Base-by-base conservation (phyloP, 345 rosid species). In the Brassica nigra region DNA sequence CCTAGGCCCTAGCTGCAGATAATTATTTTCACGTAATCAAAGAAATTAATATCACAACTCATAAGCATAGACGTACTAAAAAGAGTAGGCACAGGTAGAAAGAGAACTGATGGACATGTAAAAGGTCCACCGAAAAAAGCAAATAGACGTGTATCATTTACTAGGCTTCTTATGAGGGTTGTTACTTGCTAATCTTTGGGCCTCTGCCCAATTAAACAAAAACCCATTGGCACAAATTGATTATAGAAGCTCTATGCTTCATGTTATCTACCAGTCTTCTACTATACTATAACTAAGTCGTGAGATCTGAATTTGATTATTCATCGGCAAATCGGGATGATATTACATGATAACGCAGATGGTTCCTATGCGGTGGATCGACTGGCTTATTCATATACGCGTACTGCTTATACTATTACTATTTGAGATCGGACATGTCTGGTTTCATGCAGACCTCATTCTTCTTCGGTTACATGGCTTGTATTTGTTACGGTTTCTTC, bases 401-500 rank as follows among this genome's bases (percentile, higher is more conserved):
- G 0, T 84, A 80, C 73, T 86, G 89, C 77, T 83, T 84, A 74
- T 86, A 84, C 64, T 86, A 84, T 76, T 86, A 86, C 70, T 78
- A 77, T 20, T 83, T 82, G 27, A 67, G 87, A 55, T 80, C 87
- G 0, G 87, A 84, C 67, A 84, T 84, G 87, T 84, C 89, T 0
- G 86, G 89, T 7, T 86, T 86, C 68, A 80, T 86, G 89, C 89
- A 86, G 74, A 80, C 84, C 6, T 86, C 89, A 0, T 84, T 80
- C 84, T 86, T 84, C 80, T 86, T 84, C n/a, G 89, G 89, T 12
- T 86, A 86, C 84, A 86, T 86, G 87, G 87, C 87, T 12, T 86
- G 87, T 68, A 68, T 86, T 27, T 86, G 86, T 44, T 86, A 86
- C 2, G 87, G 89, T 9, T 84, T 86, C 74, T 86, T 84, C 78